Evolutionary conservation across 352 stramenopile species (phyloP).

Genomic region (Phytopythium oedochilum): DNA sequence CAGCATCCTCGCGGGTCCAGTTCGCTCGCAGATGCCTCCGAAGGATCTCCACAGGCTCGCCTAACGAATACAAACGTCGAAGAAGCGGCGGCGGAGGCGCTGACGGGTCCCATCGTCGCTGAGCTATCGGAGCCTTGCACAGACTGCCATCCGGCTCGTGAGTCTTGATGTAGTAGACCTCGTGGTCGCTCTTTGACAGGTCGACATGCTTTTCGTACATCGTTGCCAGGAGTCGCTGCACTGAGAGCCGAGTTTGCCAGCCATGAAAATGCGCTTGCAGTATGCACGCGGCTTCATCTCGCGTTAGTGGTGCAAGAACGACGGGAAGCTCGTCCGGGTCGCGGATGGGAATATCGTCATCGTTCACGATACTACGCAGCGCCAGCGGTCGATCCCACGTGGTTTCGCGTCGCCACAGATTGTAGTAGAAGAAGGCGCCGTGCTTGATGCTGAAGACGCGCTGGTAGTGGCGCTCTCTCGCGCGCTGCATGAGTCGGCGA

Average conservation of each 20-base stretch:
- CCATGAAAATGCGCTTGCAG: constrained; percentile 27
- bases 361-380: constrained; percentile 11
- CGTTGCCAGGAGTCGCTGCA: neutral
- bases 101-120: constrained; percentile 15
- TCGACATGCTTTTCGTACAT: constrained; percentile 75
- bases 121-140: neutral
- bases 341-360: constrained; percentile 58
- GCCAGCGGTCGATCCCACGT: constrained; percentile 45
- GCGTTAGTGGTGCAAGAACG: constrained; percentile 48
- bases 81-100: constrained; percentile 31
- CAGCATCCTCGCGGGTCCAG: constrained; percentile 48
- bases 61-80: constrained; percentile 51
- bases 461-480: constrained; percentile 61
- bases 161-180: constrained; percentile 48
- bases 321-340: constrained; percentile 52
- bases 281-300: constrained; percentile 37
- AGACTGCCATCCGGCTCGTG: neutral
- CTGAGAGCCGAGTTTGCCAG: neutral
- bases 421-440: constrained; percentile 78
- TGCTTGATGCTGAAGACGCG: constrained; percentile 72
- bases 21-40: constrained; percentile 37
- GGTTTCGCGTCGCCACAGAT: constrained; percentile 43
- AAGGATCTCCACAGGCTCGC: constrained; percentile 60
- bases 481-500: constrained; percentile 39
- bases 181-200: constrained; percentile 9